Conservation (phyloP, 768 basidiomycete species). For the Kwoniella dendrophila region DNA sequence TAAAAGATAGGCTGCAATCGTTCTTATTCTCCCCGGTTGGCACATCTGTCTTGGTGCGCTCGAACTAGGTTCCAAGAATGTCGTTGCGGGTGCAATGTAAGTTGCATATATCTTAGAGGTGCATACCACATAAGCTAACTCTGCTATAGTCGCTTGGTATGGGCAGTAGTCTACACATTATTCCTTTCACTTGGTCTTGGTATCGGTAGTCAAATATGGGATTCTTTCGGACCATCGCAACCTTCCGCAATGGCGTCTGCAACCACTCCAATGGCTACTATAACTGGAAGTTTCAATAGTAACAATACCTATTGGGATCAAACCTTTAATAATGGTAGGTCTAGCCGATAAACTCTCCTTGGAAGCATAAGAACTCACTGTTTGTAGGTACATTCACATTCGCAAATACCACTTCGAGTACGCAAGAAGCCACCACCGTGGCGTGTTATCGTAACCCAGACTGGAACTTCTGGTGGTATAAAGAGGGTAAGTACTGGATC, state of each 20-base stretch:
- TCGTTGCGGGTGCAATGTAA: constrained; percentile 46
- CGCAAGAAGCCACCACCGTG: constrained; percentile 26
- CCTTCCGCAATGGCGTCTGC: constrained; percentile 8
- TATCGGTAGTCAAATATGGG: constrained; percentile 44
- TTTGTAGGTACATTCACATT: constrained; percentile 46
- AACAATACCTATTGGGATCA: constrained; percentile 43
- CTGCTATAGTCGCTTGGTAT: constrained; percentile 37
- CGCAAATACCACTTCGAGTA: constrained; percentile 36
- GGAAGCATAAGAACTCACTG: too few species aligned
- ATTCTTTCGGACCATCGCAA: constrained; percentile 38
- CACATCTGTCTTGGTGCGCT: constrained; percentile 46
- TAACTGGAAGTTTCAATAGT: constrained; percentile 35
- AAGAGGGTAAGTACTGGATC: constrained; percentile 26
- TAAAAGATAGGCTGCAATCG: constrained; percentile 26
- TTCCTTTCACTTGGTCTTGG: constrained; percentile 45
- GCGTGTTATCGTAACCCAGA: constrained; percentile 41
- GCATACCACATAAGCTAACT: background rate
- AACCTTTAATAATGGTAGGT: constrained; percentile 42
- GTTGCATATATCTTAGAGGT: background rate
- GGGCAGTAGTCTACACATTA: constrained; percentile 47
- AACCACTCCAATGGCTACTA: constrained; percentile 24
- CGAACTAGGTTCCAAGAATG: constrained; percentile 44
- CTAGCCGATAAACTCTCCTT: background rate
- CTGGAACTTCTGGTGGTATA: constrained; percentile 42
- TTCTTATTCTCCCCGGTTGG: constrained; percentile 49